Evolutionary conservation across 768 basidiomycete genomes (phyloP).

Genomic region (Lactarius vividus): DNA sequence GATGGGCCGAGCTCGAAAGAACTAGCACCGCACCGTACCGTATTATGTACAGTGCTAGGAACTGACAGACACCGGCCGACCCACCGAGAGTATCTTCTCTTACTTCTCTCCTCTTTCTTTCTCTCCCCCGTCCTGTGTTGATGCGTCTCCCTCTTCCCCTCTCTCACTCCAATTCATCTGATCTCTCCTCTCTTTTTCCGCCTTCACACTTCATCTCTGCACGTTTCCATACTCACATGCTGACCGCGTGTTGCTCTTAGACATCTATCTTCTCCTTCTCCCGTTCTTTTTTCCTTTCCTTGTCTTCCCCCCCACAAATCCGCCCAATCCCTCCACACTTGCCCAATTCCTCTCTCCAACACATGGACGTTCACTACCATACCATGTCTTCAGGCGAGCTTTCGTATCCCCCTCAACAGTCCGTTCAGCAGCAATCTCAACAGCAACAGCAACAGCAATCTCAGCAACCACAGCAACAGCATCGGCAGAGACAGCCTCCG

Average conservation of each 20-base stretch:
- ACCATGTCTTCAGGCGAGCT: conserved; percentile 33
- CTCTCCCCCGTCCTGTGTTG: conserved; percentile 15
- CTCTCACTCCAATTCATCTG: conserved; percentile 15
- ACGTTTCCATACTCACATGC: conserved; percentile 26
- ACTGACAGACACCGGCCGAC: conserved; percentile 7
- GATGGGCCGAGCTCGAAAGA: background rate
- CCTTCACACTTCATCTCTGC: conserved; percentile 22
- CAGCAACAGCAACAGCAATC: conserved; percentile 8
- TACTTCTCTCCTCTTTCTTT: background rate
- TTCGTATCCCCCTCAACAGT: conserved; percentile 35
- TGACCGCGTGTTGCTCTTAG: conserved; percentile 23
- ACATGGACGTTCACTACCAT: conserved; percentile 33
- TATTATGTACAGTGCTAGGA: conserved; percentile 20
- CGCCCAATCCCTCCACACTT: conserved; percentile 9
- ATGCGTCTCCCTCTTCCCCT: conserved; percentile 14
- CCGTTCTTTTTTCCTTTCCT: conserved; percentile 8
- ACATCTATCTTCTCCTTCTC: conserved; percentile 18
- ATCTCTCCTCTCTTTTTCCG: conserved; percentile 27
- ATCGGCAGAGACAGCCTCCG: conserved; percentile 33
- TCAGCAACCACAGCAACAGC: conserved; percentile 11
- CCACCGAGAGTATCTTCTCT: background rate
- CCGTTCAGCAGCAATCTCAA: conserved; percentile 30
- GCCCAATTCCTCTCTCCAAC: conserved; percentile 16
- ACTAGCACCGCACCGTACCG: background rate
- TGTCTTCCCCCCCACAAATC: conserved; percentile 17